Conservation (phyloP, 192 early-diverging fungal genomes). For the Jimgerdemannia flammicorona region DNA sequence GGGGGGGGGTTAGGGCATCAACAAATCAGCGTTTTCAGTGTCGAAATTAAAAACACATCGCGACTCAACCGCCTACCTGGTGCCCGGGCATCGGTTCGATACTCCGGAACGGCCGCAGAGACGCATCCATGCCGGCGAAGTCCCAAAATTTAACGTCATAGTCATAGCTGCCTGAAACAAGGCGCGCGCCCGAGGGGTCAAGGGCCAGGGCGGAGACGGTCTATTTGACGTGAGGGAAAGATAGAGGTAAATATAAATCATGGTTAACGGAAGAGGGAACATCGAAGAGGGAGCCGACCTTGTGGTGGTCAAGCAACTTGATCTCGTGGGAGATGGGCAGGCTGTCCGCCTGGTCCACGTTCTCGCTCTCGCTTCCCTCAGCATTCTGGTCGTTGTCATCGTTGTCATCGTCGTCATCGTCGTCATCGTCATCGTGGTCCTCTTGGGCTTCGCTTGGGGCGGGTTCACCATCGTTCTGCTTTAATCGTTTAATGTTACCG, state of each 20-base stretch:
- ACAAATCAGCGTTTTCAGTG: no score
- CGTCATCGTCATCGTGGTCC: slow-evolving; percentile 6
- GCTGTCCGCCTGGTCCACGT: slow-evolving; percentile 24
- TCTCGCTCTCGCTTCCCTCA: slow-evolving; percentile 20
- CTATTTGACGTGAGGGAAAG: slow-evolving; percentile 23
- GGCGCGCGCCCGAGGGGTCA: slow-evolving; percentile 75
- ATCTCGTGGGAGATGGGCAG: slow-evolving; percentile 71
- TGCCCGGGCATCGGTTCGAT: slow-evolving; percentile 79
- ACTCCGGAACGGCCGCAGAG: slow-evolving; percentile 70
- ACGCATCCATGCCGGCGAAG: slow-evolving; percentile 84
- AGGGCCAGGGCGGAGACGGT: slow-evolving; percentile 76
- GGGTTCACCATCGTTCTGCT: neutral
- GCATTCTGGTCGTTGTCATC: slow-evolving; percentile 39
- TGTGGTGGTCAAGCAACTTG: slow-evolving; percentile 58
- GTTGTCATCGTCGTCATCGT: slow-evolving; percentile 28
- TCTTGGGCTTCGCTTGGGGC: slow-evolving; percentile 5
- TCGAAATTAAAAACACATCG: slow-evolving; percentile 7
- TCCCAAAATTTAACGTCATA: slow-evolving; percentile 88
- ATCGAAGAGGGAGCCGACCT: slow-evolving; percentile 30
- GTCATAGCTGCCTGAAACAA: slow-evolving; percentile 80
- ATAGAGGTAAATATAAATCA: slow-evolving; percentile 3
- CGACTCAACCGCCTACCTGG: slow-evolving; percentile 32
- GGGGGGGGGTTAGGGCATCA: no score
- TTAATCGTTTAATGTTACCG: neutral
- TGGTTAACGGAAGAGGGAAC: neutral